phyloP scores from a whole-genome alignment of 2,329 filamentous ascomycete genomes.

The Aphanocladium album region DNA sequence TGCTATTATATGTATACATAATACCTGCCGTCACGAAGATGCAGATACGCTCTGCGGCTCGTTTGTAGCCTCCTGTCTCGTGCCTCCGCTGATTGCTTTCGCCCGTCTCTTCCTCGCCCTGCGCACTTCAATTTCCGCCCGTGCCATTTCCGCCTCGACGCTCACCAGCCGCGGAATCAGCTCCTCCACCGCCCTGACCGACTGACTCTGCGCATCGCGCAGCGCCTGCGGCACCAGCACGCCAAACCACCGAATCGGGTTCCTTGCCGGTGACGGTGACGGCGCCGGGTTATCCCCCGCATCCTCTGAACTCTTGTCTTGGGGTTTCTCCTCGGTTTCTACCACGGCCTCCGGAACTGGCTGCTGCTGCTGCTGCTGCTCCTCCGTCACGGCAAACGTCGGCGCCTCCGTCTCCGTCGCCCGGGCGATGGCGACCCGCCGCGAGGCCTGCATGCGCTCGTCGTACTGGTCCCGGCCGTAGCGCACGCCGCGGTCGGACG shows the following conservation, averaged over 20 bases:
- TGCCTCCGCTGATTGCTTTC: slow-evolving; percentile 37
- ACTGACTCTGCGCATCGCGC: slow-evolving; percentile 54
- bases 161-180: slow-evolving; percentile 53
- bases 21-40: neutral
- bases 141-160: slow-evolving; percentile 55
- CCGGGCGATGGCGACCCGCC: slow-evolving; percentile 31
- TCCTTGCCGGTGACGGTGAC: slow-evolving; percentile 18
- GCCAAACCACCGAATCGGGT: slow-evolving; percentile 58
- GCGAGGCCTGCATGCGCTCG: slow-evolving; percentile 62
- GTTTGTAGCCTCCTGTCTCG: slow-evolving; percentile 20
- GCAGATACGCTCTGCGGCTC: slow-evolving; percentile 17
- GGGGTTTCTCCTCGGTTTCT: neutral
- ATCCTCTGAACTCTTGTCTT: slow-evolving; percentile 14
- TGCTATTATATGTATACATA: neutral
- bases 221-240: slow-evolving; percentile 48
- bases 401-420: slow-evolving; percentile 11
- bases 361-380: too few species aligned
- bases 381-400: slow-evolving; percentile 17
- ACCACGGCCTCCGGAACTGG: too few species aligned
- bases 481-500: slow-evolving; percentile 54
- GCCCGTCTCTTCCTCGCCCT: slow-evolving; percentile 52
- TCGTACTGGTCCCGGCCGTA: slow-evolving; percentile 71
- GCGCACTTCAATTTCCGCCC: slow-evolving; percentile 65
- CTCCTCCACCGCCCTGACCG: slow-evolving; percentile 50
- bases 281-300: slow-evolving; percentile 10